Evolutionary conservation across 192 early-diverging fungal species (phyloP), one percentile per base, ranked within the genome.

Genomic region (Mortierella antarctica): DNA sequence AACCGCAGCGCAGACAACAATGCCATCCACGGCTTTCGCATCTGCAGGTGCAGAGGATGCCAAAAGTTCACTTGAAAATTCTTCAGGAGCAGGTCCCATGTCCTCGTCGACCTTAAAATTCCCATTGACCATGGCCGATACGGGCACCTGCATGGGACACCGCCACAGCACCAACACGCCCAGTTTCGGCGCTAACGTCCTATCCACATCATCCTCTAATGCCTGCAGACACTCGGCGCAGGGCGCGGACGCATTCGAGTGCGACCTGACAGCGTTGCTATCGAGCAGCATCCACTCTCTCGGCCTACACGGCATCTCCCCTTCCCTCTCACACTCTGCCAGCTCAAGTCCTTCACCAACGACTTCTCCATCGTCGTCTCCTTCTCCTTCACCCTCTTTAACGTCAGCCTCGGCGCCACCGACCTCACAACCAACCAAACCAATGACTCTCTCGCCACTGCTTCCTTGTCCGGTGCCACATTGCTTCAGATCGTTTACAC

Each of bases 401-500:
- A 52, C 57, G 7, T 56, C 71, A 6, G 52, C 15, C 3, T 73
- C 70, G 5, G 46, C 70, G 1, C 53, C 61, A 11, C 46, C 59
- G 14, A 64, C 48, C 31, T 18, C 45, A 39, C 1, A 41, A 18
- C 1, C 51, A 0, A 0, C 64, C n/a, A n/a, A 5, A 17, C 4
- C 52, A 42, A 17, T 21, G 39, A 53, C 10, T 49, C 31, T 31
- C 31, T 31, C 63, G 31, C 47, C 55, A 11, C 46, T 54, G 13
- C 46, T 70, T 14, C 57, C 44, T 14, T 79, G 76, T 21, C 76
- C 76, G 6, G 52, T 59, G n/a, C n/a, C 54, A 11, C 49, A 57
- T 13, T 79, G 76, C 42, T 39, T 58, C 11, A 71, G 67, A 13
- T 60, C 69, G 10, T 79, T 79, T 42, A 53, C 76, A 42, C 40